Conservation (phyloP, 108 stramenopile genomes). For the Licmophora abbreviata region DNA sequence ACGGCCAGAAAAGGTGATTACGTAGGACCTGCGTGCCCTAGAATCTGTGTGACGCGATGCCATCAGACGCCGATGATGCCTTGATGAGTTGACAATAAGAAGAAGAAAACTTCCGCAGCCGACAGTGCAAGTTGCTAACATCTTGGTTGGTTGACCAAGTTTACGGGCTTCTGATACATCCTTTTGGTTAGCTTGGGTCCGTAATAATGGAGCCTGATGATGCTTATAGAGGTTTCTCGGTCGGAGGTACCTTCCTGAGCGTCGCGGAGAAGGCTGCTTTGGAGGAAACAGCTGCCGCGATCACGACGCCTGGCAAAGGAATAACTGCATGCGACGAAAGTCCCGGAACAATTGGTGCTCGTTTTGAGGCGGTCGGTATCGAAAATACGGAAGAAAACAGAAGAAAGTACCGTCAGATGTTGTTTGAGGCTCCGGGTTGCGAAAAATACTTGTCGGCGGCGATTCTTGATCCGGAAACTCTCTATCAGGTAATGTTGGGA, state of each 20-base stretch:
- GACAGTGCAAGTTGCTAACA: no score
- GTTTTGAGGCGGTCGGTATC: conserved; percentile 70
- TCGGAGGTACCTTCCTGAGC: conserved; percentile 30
- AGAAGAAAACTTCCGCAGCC: no score
- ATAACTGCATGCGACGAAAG: conserved; percentile 85
- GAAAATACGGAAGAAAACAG: conserved; percentile 84
- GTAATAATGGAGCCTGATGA: no score
- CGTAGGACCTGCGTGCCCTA: no score
- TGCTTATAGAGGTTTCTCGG: conserved; percentile 29
- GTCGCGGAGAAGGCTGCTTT: conserved; percentile 33
- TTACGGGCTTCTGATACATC: no score
- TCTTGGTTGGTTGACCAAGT: no score
- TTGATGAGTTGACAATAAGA: no score
- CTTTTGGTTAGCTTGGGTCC: no score
- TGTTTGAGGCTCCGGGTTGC: conserved; percentile 60
- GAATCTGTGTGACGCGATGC: no score
- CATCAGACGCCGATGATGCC: no score
- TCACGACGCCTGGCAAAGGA: conserved; percentile 41
- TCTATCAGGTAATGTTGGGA: conserved; percentile 75
- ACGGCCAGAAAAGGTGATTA: no score
- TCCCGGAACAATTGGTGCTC: conserved; percentile 71
- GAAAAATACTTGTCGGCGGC: conserved; percentile 79
- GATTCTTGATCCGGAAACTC: conserved; percentile 89
- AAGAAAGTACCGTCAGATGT: conserved; percentile 73
- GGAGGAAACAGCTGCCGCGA: conserved; percentile 24